A percentile compares a stretch with the other conserved stretches of the same genome.
Conservation (phyloP, 352 stramenopile species). For the Phytophthora meadii region DNA sequence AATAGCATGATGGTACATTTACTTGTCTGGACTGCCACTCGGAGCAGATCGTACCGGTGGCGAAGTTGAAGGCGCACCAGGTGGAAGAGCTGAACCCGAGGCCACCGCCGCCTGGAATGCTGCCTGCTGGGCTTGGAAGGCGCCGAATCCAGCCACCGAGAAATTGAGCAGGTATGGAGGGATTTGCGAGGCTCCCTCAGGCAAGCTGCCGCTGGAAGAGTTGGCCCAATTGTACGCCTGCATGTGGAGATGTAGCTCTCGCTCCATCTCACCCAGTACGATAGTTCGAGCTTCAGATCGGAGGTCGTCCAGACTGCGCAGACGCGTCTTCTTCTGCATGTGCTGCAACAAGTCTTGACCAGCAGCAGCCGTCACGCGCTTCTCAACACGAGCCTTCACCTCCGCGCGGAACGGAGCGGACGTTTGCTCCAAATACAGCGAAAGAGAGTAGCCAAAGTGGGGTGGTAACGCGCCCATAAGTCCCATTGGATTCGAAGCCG, state of each 20-base stretch:
- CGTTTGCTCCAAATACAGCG: conserved; percentile 79
- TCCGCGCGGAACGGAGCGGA: conserved; percentile 70
- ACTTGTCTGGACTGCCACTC: conserved; percentile 24
- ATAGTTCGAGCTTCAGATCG: conserved; percentile 66
- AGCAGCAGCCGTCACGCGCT: conserved; percentile 72
- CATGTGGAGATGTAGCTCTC: conserved; percentile 76
- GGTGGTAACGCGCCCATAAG: conserved; percentile 60
- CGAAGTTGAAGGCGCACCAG: conserved; percentile 32
- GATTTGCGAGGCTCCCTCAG: conserved; percentile 37
- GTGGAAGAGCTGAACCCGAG: conserved; percentile 24
- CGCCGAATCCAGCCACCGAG: conserved; percentile 59
- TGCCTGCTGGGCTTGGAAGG: conserved; percentile 66
- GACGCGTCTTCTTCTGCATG: conserved; percentile 86
- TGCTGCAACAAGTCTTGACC: conserved; percentile 80
- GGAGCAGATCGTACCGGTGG: conserved; percentile 22
- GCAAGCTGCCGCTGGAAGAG: conserved; percentile 21
- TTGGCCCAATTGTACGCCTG: conserved; percentile 72
- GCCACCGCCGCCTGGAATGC: conserved; percentile 49
- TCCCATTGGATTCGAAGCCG: conserved; percentile 71
- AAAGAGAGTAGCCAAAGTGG: conserved; percentile 69
- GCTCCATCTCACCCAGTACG: conserved; percentile 76
- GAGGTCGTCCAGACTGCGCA: conserved; percentile 75
- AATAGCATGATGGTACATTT: not conserved
- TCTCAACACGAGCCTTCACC: conserved; percentile 78
- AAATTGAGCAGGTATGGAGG: conserved; percentile 70